Evolutionary conservation across 225 moss, liverwort and hornwort genomes (phyloP).

Genomic region (Antitrichia curtipendula): DNA sequence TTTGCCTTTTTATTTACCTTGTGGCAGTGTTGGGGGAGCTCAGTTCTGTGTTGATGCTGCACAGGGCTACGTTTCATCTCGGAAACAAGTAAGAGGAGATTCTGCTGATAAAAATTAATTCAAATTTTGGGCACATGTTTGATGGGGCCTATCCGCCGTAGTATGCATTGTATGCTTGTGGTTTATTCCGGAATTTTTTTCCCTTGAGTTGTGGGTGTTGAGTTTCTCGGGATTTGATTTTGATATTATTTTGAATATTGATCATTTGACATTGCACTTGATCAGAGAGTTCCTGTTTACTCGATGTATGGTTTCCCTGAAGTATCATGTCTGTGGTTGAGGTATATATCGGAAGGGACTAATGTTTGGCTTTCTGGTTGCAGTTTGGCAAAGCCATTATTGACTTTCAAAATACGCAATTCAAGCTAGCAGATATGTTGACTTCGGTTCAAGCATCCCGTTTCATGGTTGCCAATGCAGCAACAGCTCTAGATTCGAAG

Average conservation of each 20-base stretch:
- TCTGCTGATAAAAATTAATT: background rate
- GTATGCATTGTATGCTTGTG: background rate
- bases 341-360: background rate
- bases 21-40: conserved; percentile 52
- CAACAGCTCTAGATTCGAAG: conserved; percentile 75
- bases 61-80: conserved; percentile 70
- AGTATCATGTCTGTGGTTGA: background rate
- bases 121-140: background rate
- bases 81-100: conserved; percentile 66
- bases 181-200: background rate
- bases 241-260: background rate
- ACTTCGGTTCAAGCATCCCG: conserved; percentile 90
- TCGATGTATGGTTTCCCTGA: background rate
- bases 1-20: background rate
- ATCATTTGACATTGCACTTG: background rate
- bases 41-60: conserved; percentile 95
- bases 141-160: background rate
- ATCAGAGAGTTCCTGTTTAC: background rate
- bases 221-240: background rate
- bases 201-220: background rate
- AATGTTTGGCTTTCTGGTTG: conserved; percentile 1
- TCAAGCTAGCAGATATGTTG: conserved; percentile 97
- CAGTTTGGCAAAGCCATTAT: conserved; percentile 94
- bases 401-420: conserved; percentile 94
- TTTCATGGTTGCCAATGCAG: conserved; percentile 76